Percentiles rank a stretch among this genome's conserved stretches.
Evolutionary conservation across 2,329 filamentous ascomycete species (phyloP).

Genomic region (Ceratocystiopsis sp.): DNA sequence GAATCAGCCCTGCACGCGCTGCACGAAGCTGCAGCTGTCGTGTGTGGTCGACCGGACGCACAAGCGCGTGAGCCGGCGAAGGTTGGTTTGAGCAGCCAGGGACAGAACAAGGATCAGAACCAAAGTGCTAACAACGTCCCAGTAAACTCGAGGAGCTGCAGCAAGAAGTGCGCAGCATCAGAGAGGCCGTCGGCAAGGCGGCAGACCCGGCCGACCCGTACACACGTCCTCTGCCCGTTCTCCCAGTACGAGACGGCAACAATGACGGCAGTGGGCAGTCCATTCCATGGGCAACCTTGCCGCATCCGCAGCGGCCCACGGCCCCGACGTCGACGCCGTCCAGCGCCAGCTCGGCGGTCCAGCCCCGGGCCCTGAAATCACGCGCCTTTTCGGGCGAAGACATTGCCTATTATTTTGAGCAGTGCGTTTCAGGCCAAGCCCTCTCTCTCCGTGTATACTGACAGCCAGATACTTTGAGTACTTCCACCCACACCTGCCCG

Average conservation of each 20-base stretch:
- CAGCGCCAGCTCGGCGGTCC: constrained; percentile 6
- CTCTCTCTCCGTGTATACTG: background rate
- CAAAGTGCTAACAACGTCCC: background rate
- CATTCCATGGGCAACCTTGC: too few relatives aligned
- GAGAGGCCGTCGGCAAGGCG: constrained; percentile 27
- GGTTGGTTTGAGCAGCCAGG: constrained; percentile 1
- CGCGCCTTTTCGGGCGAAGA: constrained; percentile 33
- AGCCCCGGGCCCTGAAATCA: constrained; percentile 28
- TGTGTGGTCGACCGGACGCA: constrained; percentile 12
- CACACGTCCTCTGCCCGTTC: constrained; percentile 9
- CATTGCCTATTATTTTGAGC: constrained; percentile 38
- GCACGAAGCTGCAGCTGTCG: constrained; percentile 9
- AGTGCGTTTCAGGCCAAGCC: constrained; percentile 15
- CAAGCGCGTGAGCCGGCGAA: constrained; percentile 10
- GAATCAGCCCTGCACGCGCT: constrained; percentile 9
- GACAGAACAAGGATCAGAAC: background rate
- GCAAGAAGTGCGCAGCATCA: constrained; percentile 36
- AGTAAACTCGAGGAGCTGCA: constrained; percentile 39
- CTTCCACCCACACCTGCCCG: constrained; percentile 35
- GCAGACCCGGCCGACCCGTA: constrained; percentile 6
- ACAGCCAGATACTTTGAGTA: constrained; percentile 28
- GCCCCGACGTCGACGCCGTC: too few relatives aligned
- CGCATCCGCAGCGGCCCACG: background rate
- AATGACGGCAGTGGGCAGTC: too few relatives aligned
- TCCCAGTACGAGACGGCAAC: background rate